phyloP scores from a whole-genome alignment of 140 eudicot genomes.

The Erigeron philadelphicus region DNA sequence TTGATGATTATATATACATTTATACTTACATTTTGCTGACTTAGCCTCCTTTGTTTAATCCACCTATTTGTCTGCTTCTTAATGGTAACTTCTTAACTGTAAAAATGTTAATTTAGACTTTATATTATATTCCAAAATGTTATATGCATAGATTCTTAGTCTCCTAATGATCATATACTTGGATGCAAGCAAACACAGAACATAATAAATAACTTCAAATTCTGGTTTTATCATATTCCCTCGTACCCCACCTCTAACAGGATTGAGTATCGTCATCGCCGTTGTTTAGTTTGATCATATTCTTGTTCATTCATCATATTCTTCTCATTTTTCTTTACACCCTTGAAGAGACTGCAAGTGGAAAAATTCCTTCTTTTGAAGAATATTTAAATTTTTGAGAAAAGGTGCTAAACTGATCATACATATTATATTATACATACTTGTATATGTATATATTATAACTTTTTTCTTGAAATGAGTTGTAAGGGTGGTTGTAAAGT shows the following conservation, averaged over 20 bases:
- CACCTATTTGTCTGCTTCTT: conserved; percentile 30
- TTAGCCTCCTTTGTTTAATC: conserved; percentile 21
- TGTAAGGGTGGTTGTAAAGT: conserved; percentile 22
- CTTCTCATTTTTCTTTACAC: not conserved
- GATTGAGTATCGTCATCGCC: no score
- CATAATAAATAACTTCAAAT: not conserved
- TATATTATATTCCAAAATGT: conserved; percentile 12
- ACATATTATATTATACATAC: not conserved
- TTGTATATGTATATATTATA: not conserved
- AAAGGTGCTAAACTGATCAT: conserved; percentile 7
- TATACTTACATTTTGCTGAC: conserved; percentile 23
- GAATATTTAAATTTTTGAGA: not conserved
- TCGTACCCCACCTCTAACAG: no score
- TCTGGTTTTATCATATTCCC: not conserved
- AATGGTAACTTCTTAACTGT: conserved; percentile 22
- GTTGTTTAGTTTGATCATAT: not conserved
- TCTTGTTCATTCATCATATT: conserved; percentile 15
- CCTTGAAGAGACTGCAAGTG: conserved; percentile 60
- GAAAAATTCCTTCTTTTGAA: conserved; percentile 18
- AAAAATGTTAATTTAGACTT: not conserved
- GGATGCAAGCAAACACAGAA: conserved; percentile 11
- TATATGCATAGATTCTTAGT: conserved; percentile 23
- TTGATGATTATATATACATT: conserved; percentile 17
- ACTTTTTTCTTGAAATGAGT: conserved; percentile 14
- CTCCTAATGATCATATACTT: conserved; percentile 17